These are phyloP conservation scores for Hypoxylon sp. DNA, from an alignment of 2,329 filamentous ascomycete species.

Conservation along the genomic window DNA sequence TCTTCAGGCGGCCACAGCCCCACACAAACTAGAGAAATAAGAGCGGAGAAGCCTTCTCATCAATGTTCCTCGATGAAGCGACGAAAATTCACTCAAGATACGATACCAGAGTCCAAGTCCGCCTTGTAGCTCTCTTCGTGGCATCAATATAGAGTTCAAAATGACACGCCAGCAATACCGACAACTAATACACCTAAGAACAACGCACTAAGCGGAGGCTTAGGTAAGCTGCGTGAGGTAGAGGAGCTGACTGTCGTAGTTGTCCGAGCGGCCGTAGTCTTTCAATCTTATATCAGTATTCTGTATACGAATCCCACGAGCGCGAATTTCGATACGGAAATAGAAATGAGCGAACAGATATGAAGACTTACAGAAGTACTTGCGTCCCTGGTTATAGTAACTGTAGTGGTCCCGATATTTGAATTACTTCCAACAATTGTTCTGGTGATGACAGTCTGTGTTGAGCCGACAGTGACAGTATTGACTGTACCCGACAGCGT, in stretches of 20 bases:
- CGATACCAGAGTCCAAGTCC: no score
- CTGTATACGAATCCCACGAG: not conserved
- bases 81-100: not conserved
- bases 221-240: not conserved
- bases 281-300: conserved; percentile 3
- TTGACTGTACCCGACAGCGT: conserved; percentile 22
- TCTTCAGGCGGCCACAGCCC: not conserved
- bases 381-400: conserved; percentile 24
- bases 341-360: no score
- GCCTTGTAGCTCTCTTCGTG: not conserved
- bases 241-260: conserved; percentile 20
- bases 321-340: not conserved
- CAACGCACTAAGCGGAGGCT: not conserved
- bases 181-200: conserved; percentile 3
- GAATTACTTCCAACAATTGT: not conserved
- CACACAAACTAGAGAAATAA: not conserved
- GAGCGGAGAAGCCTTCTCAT: not conserved
- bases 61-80: not conserved
- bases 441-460: not conserved
- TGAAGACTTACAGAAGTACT: conserved; percentile 22
- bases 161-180: conserved; percentile 4
- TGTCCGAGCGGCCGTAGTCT: conserved; percentile 16
- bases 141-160: conserved; percentile 1
- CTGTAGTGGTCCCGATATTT: conserved; percentile 6
- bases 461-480: conserved; percentile 16